Base-by-base conservation (phyloP, 2,329 filamentous ascomycete genomes). In the Penicillium brasilianum region DNA sequence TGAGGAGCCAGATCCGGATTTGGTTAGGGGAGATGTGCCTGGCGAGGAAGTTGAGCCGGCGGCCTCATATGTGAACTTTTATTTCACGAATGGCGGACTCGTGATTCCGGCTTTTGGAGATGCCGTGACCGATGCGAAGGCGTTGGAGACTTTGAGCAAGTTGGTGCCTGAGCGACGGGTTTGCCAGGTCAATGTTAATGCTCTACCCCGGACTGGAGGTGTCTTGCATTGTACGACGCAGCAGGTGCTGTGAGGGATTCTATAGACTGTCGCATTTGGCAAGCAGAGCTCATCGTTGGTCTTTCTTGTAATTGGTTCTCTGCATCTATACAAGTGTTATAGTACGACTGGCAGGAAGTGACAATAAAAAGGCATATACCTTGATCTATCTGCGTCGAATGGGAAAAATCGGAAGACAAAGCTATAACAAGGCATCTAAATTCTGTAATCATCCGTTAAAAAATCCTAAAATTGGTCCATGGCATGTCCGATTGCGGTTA, bases 191-290 rank as follows among this genome's bases (percentile, higher is more conserved):
- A 52, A 49, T 28, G 67, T 74, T 10, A 71, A 72, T 59, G 70
- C 66, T 20, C 57, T 74, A 55, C 72, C 72, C 2, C 65, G 70
- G 46, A 69, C 68, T 49, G 72, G 72, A 3, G 72, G 72, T 44
- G 72, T 72, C 34, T 64, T 74, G 54, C 72, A 74, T 60, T 74
- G 72, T 66, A 66, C 68, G n/a, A 74, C 71, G 22, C 72, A 74
- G 54, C 72, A 72, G 52, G 71, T 74, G 16, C 9, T 69, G 41
- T 69, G 50, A 69, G 49, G 3, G 9, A 39, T 30, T 34, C 36
- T 37, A 37, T 22, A 5, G 10, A 37, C 30, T 36, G 11, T 4
- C 13, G 6, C 14, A 36, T 9, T 51, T 34, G 1, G 49, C n/a
- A 11, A 36, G 46, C 11, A n/a, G 20, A 22, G 22, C 25, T 18